phyloP scores from a whole-genome alignment of 352 stramenopile genomes.

The Phytophthora vignae region DNA sequence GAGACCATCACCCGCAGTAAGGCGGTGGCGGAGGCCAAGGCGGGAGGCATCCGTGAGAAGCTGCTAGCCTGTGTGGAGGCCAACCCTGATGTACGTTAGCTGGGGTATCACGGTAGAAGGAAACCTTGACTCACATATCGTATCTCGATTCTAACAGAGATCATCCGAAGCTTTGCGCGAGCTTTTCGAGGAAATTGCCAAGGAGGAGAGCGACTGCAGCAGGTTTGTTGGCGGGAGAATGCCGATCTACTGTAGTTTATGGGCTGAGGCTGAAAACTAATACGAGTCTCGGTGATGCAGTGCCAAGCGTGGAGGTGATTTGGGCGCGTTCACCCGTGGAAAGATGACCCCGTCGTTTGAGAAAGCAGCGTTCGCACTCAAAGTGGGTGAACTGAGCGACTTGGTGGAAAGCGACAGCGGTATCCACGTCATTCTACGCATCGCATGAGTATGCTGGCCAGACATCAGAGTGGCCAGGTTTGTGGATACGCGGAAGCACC shows the following conservation, averaged over 20 bases:
- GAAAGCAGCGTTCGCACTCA: conserved; percentile 91
- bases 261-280: background rate
- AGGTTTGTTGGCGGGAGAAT: conserved; percentile 45
- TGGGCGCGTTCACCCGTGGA: conserved; percentile 88
- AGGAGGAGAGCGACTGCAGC: conserved; percentile 90
- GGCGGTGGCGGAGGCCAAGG: conserved; percentile 79
- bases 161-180: conserved; percentile 57
- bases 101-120: background rate
- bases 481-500: conserved; percentile 23
- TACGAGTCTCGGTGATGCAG: conserved; percentile 33
- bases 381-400: conserved; percentile 93
- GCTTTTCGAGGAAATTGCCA: conserved; percentile 88
- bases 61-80: conserved; percentile 76
- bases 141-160: conserved; percentile 14
- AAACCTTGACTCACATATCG: background rate
- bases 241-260: background rate
- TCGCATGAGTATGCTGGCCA: conserved; percentile 54
- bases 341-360: conserved; percentile 96
- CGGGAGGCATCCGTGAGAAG: conserved; percentile 84
- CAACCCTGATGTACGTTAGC: conserved; percentile 58
- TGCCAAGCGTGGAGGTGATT: conserved; percentile 91
- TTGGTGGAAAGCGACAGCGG: conserved; percentile 97
- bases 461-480: background rate
- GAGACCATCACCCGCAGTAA: conserved; percentile 90
- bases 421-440: conserved; percentile 97